phyloP scores from a whole-genome alignment of 176 grass and related monocot species.

The Carex littledalei region DNA sequence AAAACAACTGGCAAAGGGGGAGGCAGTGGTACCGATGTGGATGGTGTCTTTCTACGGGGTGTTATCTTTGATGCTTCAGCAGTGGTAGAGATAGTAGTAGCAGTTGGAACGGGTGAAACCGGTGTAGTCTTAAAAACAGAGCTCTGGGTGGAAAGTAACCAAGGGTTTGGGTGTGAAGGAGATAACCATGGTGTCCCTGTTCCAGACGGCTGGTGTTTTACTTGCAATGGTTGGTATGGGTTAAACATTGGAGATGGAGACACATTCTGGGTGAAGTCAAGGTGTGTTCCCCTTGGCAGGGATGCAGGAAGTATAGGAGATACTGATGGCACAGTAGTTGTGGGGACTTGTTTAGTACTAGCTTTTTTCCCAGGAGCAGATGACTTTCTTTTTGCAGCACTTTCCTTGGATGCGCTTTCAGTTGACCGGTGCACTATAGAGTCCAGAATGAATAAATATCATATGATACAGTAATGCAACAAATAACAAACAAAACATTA shows the following conservation, averaged over 20 bases:
- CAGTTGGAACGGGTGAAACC: conserved; percentile 46
- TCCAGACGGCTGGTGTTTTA: conserved; percentile 40
- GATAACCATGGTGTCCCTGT: conserved; percentile 49
- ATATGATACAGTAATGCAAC: conserved; percentile 3
- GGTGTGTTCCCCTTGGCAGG: conserved; percentile 53
- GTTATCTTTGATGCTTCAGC: conserved; percentile 54
- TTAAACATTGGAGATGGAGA: conserved; percentile 46
- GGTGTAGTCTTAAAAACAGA: conserved; percentile 42
- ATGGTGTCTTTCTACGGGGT: conserved; percentile 34
- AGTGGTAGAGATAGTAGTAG: conserved; percentile 28
- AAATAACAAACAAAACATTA: background rate
- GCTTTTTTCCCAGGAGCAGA: conserved; percentile 38
- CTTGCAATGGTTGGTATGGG: conserved; percentile 50
- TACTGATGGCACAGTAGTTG: conserved; percentile 30
- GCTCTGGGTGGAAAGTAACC: conserved; percentile 59
- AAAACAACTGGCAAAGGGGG: conserved; percentile 41
- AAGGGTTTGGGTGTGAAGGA: conserved; percentile 44
- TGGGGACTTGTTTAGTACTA: conserved; percentile 43
- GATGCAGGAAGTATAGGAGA: conserved; percentile 42
- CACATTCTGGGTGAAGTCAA: conserved; percentile 71
- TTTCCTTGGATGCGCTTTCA: conserved; percentile 30
- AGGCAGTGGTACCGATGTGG: background rate
- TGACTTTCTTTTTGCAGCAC: conserved; percentile 32
- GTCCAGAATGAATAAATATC: conserved; percentile 1
- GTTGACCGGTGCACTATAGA: conserved; percentile 5